Percentiles rank a stretch among this genome's conserved stretches.
These are phyloP conservation scores for Candida ortonii DNA, from an alignment of 805 yeast species.

Conservation along the genomic window DNA sequence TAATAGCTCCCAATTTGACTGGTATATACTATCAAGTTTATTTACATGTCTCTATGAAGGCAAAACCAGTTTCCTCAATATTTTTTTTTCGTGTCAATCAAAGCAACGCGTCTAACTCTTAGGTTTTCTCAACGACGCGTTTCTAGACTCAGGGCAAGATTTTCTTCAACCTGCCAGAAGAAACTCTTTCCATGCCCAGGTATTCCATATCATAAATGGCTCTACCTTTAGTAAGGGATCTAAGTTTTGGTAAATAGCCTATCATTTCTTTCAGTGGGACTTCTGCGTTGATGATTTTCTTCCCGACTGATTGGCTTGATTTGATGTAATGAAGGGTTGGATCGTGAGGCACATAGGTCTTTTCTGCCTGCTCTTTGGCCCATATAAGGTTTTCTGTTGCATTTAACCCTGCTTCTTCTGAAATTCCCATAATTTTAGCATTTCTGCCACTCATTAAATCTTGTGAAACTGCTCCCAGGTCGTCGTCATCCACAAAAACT, in stretches of 20 bases:
- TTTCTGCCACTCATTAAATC: slow-evolving; percentile 78
- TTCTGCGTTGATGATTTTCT: slow-evolving; percentile 65
- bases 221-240: slow-evolving; percentile 88
- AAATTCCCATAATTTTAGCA: slow-evolving; percentile 70
- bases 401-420: slow-evolving; percentile 46
- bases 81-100: slow-evolving; percentile 7
- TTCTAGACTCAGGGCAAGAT: too few species aligned
- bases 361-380: slow-evolving; percentile 56
- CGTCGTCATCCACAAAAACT: slow-evolving; percentile 64
- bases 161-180: slow-evolving; percentile 45
- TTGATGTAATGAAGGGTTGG: slow-evolving; percentile 47
- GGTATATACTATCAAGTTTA: too few species aligned
- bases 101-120: too few species aligned
- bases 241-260: slow-evolving; percentile 73
- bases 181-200: slow-evolving; percentile 66
- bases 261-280: slow-evolving; percentile 89
- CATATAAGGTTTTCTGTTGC: slow-evolving; percentile 38
- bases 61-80: slow-evolving; percentile 3
- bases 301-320: slow-evolving; percentile 28
- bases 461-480: slow-evolving; percentile 78
- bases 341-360: slow-evolving; percentile 74
- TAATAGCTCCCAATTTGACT: too few species aligned
- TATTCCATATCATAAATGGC: slow-evolving; percentile 80
- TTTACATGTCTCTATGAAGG: slow-evolving; percentile 2
- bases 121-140: too few species aligned